Conservation (phyloP, 2,329 filamentous ascomycete species). For the Rutstroemia sp. region DNA sequence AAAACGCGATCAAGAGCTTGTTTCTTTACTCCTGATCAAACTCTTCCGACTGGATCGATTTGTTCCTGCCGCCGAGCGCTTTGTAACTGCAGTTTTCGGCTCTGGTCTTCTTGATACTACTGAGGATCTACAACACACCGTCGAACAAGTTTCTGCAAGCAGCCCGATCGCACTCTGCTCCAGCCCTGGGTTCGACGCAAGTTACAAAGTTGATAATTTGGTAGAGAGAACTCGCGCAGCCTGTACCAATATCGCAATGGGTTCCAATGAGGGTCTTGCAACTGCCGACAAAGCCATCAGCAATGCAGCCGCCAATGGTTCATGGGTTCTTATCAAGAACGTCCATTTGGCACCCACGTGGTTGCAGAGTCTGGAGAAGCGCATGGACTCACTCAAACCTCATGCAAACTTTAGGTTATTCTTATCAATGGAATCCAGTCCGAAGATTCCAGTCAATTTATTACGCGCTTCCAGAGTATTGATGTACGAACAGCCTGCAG, state of each 20-base stretch:
- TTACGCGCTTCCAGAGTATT: conserved; percentile 87
- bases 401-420: conserved; percentile 91
- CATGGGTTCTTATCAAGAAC: conserved; percentile 98
- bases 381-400: conserved; percentile 90
- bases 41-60: conserved; percentile 93
- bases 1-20: conserved; percentile 66
- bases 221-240: conserved; percentile 75
- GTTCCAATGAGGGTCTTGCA: conserved; percentile 87
- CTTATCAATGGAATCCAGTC: conserved; percentile 95
- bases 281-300: conserved; percentile 93
- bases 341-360: conserved; percentile 93
- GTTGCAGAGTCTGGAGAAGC: conserved; percentile 95
- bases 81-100: conserved; percentile 81
- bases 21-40: conserved; percentile 85
- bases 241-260: conserved; percentile 98
- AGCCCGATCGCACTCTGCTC: conserved; percentile 89
- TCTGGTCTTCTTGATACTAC: conserved; percentile 72
- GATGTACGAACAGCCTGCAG: conserved; percentile 97
- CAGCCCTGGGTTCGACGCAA: conserved; percentile 93
- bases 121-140: conserved; percentile 79
- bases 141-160: conserved; percentile 74
- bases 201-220: conserved; percentile 95
- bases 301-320: conserved; percentile 83
- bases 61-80: conserved; percentile 86
- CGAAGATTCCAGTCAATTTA: conserved; percentile 93